A percentile compares a stretch with the other conserved stretches of the same genome.
phyloP scores from a whole-genome alignment of 2,329 filamentous ascomycete genomes.

The Penicillium sclerotiorum region DNA sequence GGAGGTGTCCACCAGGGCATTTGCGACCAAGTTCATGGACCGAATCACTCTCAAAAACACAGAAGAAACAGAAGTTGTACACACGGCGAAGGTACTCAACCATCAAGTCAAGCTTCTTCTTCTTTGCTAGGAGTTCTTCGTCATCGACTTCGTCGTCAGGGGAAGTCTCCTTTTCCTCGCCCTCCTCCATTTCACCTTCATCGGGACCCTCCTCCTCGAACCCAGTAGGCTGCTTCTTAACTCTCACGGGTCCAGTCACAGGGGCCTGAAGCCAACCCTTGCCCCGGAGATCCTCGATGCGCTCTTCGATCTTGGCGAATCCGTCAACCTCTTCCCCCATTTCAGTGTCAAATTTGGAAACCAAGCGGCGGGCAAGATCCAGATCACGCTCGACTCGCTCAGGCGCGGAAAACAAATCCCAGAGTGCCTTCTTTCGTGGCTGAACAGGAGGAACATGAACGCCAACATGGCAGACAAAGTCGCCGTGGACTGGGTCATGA shows the following conservation, averaged over 20 bases:
- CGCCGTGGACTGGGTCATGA: constrained; percentile 87
- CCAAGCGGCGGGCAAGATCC: constrained; percentile 76
- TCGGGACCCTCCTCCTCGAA: constrained; percentile 44
- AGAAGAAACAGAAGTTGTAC: constrained; percentile 99
- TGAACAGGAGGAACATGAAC: constrained; percentile 87
- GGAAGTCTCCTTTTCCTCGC: constrained; percentile 73
- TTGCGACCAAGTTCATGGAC: constrained; percentile 94
- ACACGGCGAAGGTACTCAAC: constrained; percentile 96
- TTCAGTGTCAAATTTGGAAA: constrained; percentile 82
- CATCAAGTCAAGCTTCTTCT: constrained; percentile 93
- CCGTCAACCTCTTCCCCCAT: constrained; percentile 77
- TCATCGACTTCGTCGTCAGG: constrained; percentile 77
- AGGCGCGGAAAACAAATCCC: constrained; percentile 93
- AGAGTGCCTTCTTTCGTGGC: constrained; percentile 90
- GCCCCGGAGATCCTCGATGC: constrained; percentile 76
- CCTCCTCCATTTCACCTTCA: constrained; percentile 72
- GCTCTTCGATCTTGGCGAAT: constrained; percentile 78
- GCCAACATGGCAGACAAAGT: constrained; percentile 96
- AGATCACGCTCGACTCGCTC: constrained; percentile 92
- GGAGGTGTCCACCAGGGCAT: constrained; percentile 95
- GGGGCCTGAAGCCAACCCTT: constrained; percentile 75
- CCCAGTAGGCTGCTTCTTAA: constrained; percentile 61
- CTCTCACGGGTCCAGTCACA: constrained; percentile 42
- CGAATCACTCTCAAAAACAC: constrained; percentile 97
- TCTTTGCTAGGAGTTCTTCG: constrained; percentile 85